Base-by-base conservation (phyloP, 371 early-diverging fungal species). In the Mortierella sp. region DNA sequence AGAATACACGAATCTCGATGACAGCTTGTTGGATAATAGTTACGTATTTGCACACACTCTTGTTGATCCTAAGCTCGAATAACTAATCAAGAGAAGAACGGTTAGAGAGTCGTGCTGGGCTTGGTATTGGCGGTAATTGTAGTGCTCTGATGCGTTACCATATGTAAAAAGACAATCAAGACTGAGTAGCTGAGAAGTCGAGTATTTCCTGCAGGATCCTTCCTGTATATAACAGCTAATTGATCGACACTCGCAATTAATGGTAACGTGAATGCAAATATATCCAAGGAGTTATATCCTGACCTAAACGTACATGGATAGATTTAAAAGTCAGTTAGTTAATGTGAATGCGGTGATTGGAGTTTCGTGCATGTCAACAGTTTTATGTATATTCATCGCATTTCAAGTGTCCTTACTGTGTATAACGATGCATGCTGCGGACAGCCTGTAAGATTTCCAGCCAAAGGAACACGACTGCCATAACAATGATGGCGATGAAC, bases 11-110 rank as follows among this genome's bases (percentile, higher is more conserved):
- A 52, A 77, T 77, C 62, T 68, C 60, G 14, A 59, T 18, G 1
- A 72, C 61, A 12, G 54, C 32, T 12, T 68, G 52, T 51, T 64
- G 24, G 18, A 77, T 77, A 9, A 77, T 66, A 0, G 73, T 72
- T 18, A 77, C 78, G 32, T 59, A 64, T 32, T 69, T 68, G 66
- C 78, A 77, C 18, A 77, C 73, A 20, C 72, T 64, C 59, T 69
- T 59, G 22, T 51, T 30, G 0, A 77, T 59, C 2, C 78, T 64
- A 12, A 72, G 58, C 45, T 77, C 78, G 37, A 77, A 77, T 40
- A 77, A 40, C 78, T 77, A 68, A 20, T 14, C 18, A 30, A 22
- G 24, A 18, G 52, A n/a, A n/a, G 9, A 35, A 39, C 1, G 18
- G n/a, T 52, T 52, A 52, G n/a, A 5, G 35, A 4, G 4, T 30